Conservation (phyloP, 257 asterid genomes). For the Paulownia fortunei region DNA sequence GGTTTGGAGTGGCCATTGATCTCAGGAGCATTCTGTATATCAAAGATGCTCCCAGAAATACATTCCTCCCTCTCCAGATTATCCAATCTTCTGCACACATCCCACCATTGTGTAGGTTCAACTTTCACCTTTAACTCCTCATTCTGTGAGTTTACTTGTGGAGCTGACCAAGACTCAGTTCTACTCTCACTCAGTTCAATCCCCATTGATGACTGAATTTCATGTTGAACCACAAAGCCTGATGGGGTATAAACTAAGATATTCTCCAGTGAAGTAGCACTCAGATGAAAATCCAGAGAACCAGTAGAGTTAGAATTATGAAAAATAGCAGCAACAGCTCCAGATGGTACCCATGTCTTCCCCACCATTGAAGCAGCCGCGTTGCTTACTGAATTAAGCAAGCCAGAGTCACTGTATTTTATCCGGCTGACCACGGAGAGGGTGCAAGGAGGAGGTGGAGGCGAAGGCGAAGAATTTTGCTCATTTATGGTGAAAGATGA, state of each 20-base stretch:
- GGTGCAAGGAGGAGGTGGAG: constrained; percentile 44
- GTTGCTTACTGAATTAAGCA: constrained; percentile 38
- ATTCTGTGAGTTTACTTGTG: constrained; percentile 26
- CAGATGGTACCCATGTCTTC: constrained; percentile 41
- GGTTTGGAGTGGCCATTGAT: constrained; percentile 13
- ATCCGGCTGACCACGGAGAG: constrained; percentile 42
- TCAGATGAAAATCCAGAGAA: too few species aligned
- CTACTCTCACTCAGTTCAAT: constrained; percentile 31
- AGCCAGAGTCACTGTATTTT: constrained; percentile 37
- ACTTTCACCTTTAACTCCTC: constrained; percentile 46
- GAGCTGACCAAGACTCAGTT: constrained; percentile 27
- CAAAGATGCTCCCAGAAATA: too few species aligned
- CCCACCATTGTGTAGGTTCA: constrained; percentile 52
- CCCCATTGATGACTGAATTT: constrained; percentile 39
- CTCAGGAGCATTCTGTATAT: constrained; percentile 26
- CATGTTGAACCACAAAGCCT: constrained; percentile 48
- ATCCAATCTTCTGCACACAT: constrained; percentile 50
- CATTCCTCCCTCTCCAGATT: constrained; percentile 42
- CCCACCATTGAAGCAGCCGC: constrained; percentile 46
- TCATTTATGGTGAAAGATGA: constrained; percentile 35
- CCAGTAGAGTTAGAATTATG: too few species aligned
- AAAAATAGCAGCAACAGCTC: too few species aligned
- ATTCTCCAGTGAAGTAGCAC: too few species aligned
- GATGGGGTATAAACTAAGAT: too few species aligned
- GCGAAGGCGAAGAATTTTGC: constrained; percentile 28